Conservation (phyloP, 1,284 basidiomycete species). For the Cutaneotrichosporon dermatis region DNA sequence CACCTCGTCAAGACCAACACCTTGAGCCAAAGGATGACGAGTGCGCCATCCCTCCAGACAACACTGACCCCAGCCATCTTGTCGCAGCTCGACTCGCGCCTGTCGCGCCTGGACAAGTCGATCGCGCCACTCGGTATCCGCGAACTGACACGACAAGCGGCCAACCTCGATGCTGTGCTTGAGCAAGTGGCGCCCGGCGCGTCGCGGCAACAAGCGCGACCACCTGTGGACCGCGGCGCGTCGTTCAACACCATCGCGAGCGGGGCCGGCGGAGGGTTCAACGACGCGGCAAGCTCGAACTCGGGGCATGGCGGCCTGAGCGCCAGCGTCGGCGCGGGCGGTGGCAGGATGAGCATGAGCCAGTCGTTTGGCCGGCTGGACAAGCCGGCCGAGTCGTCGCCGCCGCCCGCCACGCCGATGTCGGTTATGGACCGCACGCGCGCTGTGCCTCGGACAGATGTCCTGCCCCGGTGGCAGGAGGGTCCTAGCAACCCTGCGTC, state of each 20-base stretch:
- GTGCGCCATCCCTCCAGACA: constrained; percentile 17
- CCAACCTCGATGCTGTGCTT: constrained; percentile 12
- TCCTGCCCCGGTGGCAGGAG: constrained; percentile 14
- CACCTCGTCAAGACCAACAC: constrained; percentile 48
- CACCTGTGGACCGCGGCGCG: neutral
- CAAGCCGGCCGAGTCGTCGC: neutral
- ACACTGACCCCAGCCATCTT: constrained; percentile 35
- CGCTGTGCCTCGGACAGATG: constrained; percentile 15
- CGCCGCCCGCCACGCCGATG: neutral
- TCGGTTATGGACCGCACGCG: constrained; percentile 20
- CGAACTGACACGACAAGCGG: constrained; percentile 26
- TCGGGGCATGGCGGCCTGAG: neutral
- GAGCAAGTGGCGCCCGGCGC: constrained; percentile 2
- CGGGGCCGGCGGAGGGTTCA: neutral
- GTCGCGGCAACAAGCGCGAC: neutral
- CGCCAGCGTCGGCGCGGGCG: no score
- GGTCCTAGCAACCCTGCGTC: neutral
- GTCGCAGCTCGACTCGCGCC: constrained; percentile 43
- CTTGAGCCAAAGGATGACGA: constrained; percentile 47
- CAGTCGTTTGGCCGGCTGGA: no score
- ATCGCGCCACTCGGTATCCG: constrained; percentile 46
- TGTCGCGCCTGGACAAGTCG: constrained; percentile 46
- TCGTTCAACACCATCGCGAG: neutral
- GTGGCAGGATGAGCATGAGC: no score
- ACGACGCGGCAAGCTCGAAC: neutral